Conservation (phyloP, 768 basidiomycete genomes). For the Tricholoma flavovirens region DNA sequence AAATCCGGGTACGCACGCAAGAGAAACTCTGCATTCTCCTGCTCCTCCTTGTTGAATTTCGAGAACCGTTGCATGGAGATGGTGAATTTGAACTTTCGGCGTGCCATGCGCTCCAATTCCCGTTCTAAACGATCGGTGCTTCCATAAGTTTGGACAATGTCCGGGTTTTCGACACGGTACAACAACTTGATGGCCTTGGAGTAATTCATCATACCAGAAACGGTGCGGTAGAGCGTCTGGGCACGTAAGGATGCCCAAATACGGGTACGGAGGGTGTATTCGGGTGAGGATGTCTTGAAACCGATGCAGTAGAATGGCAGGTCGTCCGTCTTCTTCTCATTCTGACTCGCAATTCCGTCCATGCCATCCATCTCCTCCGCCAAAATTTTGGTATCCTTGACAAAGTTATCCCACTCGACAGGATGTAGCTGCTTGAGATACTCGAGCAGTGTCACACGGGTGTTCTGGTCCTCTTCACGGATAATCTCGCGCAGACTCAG, state of each 20-base stretch:
- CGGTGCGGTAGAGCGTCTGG: constrained; percentile 96
- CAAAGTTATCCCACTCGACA: constrained; percentile 99
- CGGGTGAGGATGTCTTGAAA: constrained; percentile 98
- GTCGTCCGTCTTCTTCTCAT: constrained; percentile 91
- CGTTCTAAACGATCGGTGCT: constrained; percentile 95
- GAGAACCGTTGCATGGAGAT: constrained; percentile 99
- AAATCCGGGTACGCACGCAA: constrained; percentile 97
- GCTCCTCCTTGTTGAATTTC: constrained; percentile 99
- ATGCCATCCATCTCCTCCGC: constrained; percentile 76
- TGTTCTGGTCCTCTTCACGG: constrained; percentile 93
- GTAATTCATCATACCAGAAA: constrained; percentile 99
- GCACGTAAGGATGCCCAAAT: constrained; percentile 99
- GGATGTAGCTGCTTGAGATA: constrained; percentile 98
- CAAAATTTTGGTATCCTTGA: constrained; percentile 98
- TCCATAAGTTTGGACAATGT: constrained; percentile 93
- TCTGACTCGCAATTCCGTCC: constrained; percentile 50
- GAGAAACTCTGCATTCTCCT: constrained; percentile 97
- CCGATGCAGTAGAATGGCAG: constrained; percentile 99
- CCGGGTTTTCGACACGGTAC: constrained; percentile 98
- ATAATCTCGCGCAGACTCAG: constrained; percentile 97
- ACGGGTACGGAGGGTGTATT: constrained; percentile 96
- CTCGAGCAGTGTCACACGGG: constrained; percentile 94
- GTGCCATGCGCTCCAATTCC: constrained; percentile 94
- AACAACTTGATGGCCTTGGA: constrained; percentile 99
- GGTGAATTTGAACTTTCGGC: constrained; percentile 96